Base-by-base conservation (phyloP, 2,329 filamentous ascomycete genomes). In the Trichoderma lentiforme region DNA sequence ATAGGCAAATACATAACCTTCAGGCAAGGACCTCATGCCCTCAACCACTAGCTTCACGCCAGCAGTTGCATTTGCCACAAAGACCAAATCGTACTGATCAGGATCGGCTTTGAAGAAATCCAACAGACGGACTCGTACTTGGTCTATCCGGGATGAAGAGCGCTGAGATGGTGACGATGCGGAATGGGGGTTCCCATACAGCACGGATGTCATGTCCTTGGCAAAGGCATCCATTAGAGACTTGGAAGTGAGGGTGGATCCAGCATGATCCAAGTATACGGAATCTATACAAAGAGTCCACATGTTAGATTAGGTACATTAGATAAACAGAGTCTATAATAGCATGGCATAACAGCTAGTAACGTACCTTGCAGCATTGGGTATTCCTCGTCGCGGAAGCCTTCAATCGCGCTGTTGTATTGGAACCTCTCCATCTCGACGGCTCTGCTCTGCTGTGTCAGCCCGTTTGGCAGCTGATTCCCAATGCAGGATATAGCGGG, bases 151-250 rank as follows among this genome's bases (percentile, higher is more conserved):
- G 2, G 87, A 86, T 0, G 92, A 92, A 0, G 93, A 91, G 36
- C 91, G 85, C 77, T 96, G 93, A 0, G 95, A 97, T 3, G 94
- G 91, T 15, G 87, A 84, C 2, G 95, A 97, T 64, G 90, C 91
- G 0, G 95, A 98, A 81, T 98, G 95, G 0, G 95, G 95, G 74
- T 98, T 98, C 47, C 95, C 95, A 76, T 95, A 94, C 0, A 98
- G 84, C 76, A 90, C 92, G 4, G 88, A 85, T 30, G 91, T 91
- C 87, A 98, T 91, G 73, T 96, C 93, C n/a, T 83, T 81, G 9
- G 93, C 89, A 81, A 97, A 97, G 28, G 84, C 85, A 75, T 95
- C 92, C 80, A 98, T 90, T 28, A 96, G 82, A 34, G 93, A 94
- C 80, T 92, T 95, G 56, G 94, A 86, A 78, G 92, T 93, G 1